These are phyloP conservation scores for Psilocybe cyanescens DNA, from an alignment of 768 basidiomycete species.

Conservation along the genomic window DNA sequence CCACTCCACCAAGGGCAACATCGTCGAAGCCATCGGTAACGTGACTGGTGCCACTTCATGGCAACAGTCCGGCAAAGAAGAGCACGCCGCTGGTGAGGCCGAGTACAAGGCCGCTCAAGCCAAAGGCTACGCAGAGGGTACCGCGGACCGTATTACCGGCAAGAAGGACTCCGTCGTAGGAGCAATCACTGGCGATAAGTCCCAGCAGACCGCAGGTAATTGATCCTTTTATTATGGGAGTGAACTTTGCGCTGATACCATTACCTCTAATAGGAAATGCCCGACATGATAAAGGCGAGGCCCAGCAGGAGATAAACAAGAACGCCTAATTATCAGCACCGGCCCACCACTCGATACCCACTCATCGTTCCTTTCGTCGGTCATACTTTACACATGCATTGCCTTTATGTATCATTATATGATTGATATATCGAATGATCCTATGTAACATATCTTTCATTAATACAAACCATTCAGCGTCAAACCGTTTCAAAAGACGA, in stretches of 20 bases:
- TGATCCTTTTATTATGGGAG: background rate
- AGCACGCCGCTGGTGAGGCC: conserved; percentile 55
- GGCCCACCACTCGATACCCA: no score
- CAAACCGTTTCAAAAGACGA: no score
- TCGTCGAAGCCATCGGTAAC: conserved; percentile 47
- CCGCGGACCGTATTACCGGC: conserved; percentile 45
- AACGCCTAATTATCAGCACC: background rate
- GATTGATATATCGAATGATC: no score
- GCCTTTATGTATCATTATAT: no score
- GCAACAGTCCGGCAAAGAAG: conserved; percentile 50
- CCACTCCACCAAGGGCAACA: conserved; percentile 47
- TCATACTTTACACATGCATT: no score
- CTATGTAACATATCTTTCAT: no score
- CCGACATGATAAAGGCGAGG: conserved; percentile 55
- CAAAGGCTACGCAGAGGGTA: conserved; percentile 53
- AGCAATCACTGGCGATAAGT: conserved; percentile 52
- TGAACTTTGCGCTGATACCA: background rate
- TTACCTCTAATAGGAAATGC: conserved; percentile 44
- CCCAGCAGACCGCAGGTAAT: conserved; percentile 46
- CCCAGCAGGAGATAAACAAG: conserved; percentile 58
- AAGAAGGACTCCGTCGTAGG: conserved; percentile 54
- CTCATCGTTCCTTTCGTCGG: no score
- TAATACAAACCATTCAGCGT: no score
- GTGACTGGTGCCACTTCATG: conserved; percentile 47
- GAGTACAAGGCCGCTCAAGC: conserved; percentile 54